These are phyloP conservation scores for Metschnikowia proteae DNA, from an alignment of 805 yeast species.

Conservation along the genomic window DNA sequence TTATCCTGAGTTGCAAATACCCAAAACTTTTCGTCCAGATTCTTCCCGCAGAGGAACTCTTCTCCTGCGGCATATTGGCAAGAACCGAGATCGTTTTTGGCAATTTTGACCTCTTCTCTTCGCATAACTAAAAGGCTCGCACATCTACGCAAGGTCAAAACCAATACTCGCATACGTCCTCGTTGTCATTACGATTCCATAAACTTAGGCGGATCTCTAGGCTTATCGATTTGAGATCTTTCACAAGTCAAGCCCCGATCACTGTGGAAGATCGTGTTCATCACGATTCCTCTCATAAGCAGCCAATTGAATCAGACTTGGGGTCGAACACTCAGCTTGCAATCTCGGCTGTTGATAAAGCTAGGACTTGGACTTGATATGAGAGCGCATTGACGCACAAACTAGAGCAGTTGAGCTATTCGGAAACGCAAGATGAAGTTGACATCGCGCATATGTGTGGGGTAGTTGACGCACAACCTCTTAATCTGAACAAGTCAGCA, in stretches of 20 bases:
- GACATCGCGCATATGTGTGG: too few species aligned
- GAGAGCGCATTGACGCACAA: conserved; percentile 9
- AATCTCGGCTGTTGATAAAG: conserved; percentile 15
- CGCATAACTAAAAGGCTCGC: not conserved
- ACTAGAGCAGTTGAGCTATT: conserved; percentile 8
- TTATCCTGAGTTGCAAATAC: conserved; percentile 18
- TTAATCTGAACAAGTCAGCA: too few species aligned
- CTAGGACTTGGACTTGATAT: conserved; percentile 1
- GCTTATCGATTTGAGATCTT: conserved; percentile 8
- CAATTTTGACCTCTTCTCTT: too few species aligned
- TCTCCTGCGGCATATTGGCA: conserved; percentile 1
- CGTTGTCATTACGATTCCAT: conserved; percentile 12
- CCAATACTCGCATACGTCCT: conserved; percentile 5
- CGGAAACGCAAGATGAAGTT: too few species aligned
- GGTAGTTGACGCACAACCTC: too few species aligned
- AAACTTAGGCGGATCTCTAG: conserved; percentile 9
- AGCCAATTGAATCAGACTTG: not conserved
- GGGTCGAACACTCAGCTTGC: conserved; percentile 10
- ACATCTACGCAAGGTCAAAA: conserved; percentile 8
- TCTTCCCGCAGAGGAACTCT: conserved; percentile 13
- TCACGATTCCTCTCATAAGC: conserved; percentile 14
- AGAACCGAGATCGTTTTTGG: not conserved
- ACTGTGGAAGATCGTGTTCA: conserved; percentile 10
- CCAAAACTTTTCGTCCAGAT: conserved; percentile 11
- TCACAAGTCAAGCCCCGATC: conserved; percentile 9